Conservation (phyloP, 202 grass and related monocot species). For the Saccharum hybrid region DNA sequence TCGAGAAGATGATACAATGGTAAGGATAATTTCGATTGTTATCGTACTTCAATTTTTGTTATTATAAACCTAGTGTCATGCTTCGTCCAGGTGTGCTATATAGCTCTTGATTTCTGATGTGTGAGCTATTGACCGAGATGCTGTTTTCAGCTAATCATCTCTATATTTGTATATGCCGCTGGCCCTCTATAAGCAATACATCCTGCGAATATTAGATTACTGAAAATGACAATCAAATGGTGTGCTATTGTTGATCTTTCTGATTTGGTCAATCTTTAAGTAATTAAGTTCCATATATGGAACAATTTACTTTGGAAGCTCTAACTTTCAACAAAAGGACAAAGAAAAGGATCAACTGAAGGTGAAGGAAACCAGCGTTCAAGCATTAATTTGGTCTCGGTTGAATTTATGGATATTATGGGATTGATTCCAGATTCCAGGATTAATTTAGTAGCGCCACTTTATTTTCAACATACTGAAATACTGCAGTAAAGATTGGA, state of each 20-base stretch:
- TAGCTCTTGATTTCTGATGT: background rate
- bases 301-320: background rate
- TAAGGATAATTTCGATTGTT: conserved; percentile 47
- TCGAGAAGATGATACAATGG: conserved; percentile 84
- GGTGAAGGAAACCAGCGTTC: background rate
- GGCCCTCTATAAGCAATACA: background rate
- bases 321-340: background rate
- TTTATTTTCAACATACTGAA: conserved; percentile 9
- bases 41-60: conserved; percentile 2
- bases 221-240: background rate
- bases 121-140: background rate
- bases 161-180: background rate
- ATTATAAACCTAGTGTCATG: background rate
- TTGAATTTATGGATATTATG: conserved; percentile 7
- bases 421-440: background rate
- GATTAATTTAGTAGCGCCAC: background rate
- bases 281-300: background rate
- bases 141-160: background rate
- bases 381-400: conserved; percentile 9
- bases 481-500: background rate
- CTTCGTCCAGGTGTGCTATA: conserved; percentile 1
- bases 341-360: background rate
- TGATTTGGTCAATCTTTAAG: conserved; percentile 20
- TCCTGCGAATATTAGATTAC: background rate
- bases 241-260: conserved; percentile 12